Evolutionary conservation across 495 filamentous ascomycete species (phyloP), one percentile per base, ranked within the genome.

Genomic region (Tuber melanosporum): DNA sequence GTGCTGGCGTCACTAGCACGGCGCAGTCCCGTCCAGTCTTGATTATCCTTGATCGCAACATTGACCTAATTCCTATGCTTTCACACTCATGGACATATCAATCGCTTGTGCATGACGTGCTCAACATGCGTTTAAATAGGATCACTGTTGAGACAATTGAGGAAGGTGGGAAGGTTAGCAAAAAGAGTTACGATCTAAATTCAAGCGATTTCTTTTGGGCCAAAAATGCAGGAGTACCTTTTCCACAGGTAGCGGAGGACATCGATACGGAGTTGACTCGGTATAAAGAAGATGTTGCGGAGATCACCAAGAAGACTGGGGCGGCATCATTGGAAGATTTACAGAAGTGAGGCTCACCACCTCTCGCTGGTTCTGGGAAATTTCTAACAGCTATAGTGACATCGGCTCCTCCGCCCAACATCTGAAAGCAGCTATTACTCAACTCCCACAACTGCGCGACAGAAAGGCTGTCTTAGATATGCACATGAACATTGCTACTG

Each of bases 11-110:
- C 36, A 57, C 77, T 43, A 22, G 72, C 32, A 74, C 76, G 42
- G 81, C 83, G 73, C 73, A 82, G 73, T 76, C 82, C 74, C 78
- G 84, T 41, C 84, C 85, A 76, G 84, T 86, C 82, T 83, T 87
- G 81, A 84, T 86, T 80, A 83, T 84, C 80, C 83, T 97, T 70
- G 95, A 98, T 85, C 92, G 95, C 76, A 98, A 96, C 78, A 91
- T 99, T 39, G 95, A 99, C 85, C 84, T 98, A 49, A 93, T 97
- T 76, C 94, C 96, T n/a, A 98, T 98, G 96, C 88, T 98, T 1
- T 97, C 94, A 39, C 95, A 99, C 85, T 97, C 94, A 2, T 99
- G 95, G 95, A 98, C 94, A 6, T 99, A 99, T 82, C 95, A 98
- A 83, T 97, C 94, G 1, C 88, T 99, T 26, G 94, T 98, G 45